Evolutionary conservation across 2,329 filamentous ascomycete species (phyloP), one percentile per base, ranked within the genome.

Genomic region (Diaporthe vaccinii): DNA sequence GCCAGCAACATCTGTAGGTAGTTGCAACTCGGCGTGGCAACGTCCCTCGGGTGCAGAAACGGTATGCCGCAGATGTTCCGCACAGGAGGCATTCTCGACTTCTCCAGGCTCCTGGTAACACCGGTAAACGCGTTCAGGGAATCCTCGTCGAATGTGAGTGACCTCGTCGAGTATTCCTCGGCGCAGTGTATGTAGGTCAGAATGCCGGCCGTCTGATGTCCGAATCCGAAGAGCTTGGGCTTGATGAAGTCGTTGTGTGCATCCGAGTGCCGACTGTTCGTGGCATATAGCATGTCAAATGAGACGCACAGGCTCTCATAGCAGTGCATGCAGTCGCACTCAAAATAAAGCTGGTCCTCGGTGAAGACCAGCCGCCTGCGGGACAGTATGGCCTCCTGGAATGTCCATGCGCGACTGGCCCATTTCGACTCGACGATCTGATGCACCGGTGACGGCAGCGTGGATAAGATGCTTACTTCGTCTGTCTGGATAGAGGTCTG

Each of bases 361-460:
- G 58, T 61, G 14, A 61, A 61, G 22, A 61, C 58, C 22, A 61
- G 34, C n/a, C n/a, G 22, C 36, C 36, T 61, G 36, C 34, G 58
- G 20, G 58, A 61, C 5, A 61, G n/a, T 17, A 61, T 44, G 36
- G n/a, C 58, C 12, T 61, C 58, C 34, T 61, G 36, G 15, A 41
- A 41, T 20, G 58, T 41, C 58, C 36, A 61, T 10, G 58, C 36
- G n/a, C 58, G 58, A 61, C 58, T 61, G 12, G 58, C 58, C 58
- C 58, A 61, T 61, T 61, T 61, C 34, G 36, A 61, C 7, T 44
- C 34, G n/a, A 41, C 36, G 14, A 61, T 41, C n/a, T 61, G 58
- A 28, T 41, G 14, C n/a, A 46, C 59, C 17, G 59, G 39, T 44
- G 59, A 46, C 4, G 53, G 53, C 4, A 57, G 53, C 53, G 53